These are phyloP conservation scores for Fabrea salina DNA, from an alignment of 169 alveolate species.

Conservation along the genomic window DNA sequence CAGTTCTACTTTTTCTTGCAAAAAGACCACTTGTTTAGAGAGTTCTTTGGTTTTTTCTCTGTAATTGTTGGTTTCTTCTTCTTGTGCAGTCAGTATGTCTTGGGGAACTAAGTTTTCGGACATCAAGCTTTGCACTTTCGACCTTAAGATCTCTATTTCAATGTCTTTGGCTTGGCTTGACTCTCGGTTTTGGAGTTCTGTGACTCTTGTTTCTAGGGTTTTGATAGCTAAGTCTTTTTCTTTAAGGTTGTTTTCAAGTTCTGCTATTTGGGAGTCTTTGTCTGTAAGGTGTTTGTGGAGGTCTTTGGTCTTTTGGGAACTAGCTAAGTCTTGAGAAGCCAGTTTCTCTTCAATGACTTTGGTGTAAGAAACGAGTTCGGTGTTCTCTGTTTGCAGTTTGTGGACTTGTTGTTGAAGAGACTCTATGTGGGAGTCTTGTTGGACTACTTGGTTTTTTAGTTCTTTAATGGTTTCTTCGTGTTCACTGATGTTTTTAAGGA, in stretches of 20 bases:
- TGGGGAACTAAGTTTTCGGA: neutral
- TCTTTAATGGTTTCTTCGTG: neutral
- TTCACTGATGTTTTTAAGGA: neutral
- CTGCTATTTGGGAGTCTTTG: neutral
- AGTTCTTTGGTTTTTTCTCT: neutral
- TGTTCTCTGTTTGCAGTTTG: neutral
- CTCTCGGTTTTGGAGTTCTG: neutral
- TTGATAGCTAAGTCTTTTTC: conserved; percentile 9
- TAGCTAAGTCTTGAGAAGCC: neutral
- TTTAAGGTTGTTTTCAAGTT: neutral
- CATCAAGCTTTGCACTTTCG: neutral
- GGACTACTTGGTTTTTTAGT: neutral
- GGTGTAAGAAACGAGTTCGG: neutral
- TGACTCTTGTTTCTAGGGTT: neutral
- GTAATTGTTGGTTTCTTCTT: conserved; percentile 9
- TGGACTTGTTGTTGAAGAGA: neutral
- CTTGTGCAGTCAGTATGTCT: conserved; percentile 8
- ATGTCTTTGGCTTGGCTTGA: neutral
- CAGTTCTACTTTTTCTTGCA: conserved; percentile 1
- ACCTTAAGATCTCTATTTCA: conserved; percentile 8
- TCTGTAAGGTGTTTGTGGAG: neutral
- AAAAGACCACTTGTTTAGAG: neutral
- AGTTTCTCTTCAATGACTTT: neutral
- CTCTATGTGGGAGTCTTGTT: too few relatives aligned
- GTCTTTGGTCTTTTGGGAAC: neutral